phyloP scores from a whole-genome alignment of 2,329 filamentous ascomycete genomes.

The Elsinoe perseae region DNA sequence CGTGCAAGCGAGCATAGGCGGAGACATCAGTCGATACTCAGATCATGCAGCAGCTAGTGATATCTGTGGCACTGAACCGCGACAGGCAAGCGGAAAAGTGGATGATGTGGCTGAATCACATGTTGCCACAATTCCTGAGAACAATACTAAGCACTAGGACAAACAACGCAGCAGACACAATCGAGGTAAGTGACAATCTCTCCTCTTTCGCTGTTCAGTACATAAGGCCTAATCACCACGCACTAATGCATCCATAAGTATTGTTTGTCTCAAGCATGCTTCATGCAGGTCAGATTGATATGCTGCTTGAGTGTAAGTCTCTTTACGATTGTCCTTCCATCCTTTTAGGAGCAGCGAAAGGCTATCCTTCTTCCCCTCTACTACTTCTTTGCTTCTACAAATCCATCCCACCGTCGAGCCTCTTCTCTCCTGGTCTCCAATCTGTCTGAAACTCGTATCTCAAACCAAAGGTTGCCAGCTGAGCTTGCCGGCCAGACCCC shows the following conservation, averaged over 20 bases:
- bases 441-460: too few relatives aligned
- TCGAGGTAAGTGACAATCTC: not conserved
- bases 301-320: not conserved
- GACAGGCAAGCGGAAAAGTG: too few relatives aligned
- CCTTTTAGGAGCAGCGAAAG: not conserved
- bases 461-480: too few relatives aligned
- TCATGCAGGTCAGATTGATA: not conserved
- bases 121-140: conserved; percentile 16
- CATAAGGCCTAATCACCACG: not conserved
- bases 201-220: not conserved
- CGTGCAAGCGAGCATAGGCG: too few relatives aligned
- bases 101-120: not conserved
- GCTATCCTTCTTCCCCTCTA: not conserved
- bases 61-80: too few relatives aligned
- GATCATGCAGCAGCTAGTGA: too few relatives aligned
- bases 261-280: not conserved
- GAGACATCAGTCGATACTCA: too few relatives aligned
- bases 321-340: not conserved
- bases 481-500: too few relatives aligned
- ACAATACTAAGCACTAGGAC: conserved; percentile 19
- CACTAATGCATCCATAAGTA: not conserved
- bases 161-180: not conserved
- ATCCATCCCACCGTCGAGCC: too few relatives aligned
- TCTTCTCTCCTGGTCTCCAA: too few relatives aligned
- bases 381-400: too few relatives aligned